A percentile compares a stretch with the other conserved stretches of the same genome.
Evolutionary conservation across 164 flowering plant species (phyloP).

Genomic region (Macadamia tetraphylla): DNA sequence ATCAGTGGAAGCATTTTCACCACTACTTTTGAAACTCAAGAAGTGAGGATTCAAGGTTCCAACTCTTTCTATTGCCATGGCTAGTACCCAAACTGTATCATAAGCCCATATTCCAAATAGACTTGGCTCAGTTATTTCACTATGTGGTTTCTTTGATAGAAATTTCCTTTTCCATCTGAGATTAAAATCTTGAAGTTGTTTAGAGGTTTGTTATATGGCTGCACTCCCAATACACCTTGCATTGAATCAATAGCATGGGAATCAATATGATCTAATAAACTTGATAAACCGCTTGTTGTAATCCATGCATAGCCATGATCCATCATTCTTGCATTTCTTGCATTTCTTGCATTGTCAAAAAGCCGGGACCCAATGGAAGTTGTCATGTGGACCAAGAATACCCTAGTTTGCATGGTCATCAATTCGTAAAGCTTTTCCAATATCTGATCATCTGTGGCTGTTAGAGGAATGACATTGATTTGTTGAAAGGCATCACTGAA

Average conservation of each 20-base stretch:
- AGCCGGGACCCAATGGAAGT: conserved; percentile 6
- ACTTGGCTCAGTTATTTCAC: background rate
- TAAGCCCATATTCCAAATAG: conserved; percentile 46
- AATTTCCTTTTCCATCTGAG: conserved; percentile 14
- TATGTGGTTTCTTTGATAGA: conserved; percentile 2
- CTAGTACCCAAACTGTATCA: conserved; percentile 35
- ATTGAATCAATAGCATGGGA: conserved; percentile 14
- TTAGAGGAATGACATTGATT: conserved; percentile 15
- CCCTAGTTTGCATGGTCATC: conserved; percentile 17
- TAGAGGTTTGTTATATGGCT: conserved; percentile 11
- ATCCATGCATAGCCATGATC: conserved; percentile 24
- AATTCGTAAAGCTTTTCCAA: conserved; percentile 14
- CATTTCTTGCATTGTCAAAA: conserved; percentile 7
- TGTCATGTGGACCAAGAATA: conserved; percentile 24
- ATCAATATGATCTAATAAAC: conserved; percentile 12
- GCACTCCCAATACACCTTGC: conserved; percentile 29
- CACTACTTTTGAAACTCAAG: too few species aligned
- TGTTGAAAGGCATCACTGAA: too few species aligned
- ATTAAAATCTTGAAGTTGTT: conserved; percentile 8
- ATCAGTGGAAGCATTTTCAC: too few species aligned
- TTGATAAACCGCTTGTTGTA: conserved; percentile 12
- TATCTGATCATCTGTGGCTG: conserved; percentile 10
- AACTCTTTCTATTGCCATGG: too few species aligned
- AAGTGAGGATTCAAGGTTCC: conserved; percentile 3
- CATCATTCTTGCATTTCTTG: conserved; percentile 29